Evolutionary conservation across 2,329 filamentous ascomycete genomes (phyloP).

Genomic region (Pseudogymnoascus sp.): DNA sequence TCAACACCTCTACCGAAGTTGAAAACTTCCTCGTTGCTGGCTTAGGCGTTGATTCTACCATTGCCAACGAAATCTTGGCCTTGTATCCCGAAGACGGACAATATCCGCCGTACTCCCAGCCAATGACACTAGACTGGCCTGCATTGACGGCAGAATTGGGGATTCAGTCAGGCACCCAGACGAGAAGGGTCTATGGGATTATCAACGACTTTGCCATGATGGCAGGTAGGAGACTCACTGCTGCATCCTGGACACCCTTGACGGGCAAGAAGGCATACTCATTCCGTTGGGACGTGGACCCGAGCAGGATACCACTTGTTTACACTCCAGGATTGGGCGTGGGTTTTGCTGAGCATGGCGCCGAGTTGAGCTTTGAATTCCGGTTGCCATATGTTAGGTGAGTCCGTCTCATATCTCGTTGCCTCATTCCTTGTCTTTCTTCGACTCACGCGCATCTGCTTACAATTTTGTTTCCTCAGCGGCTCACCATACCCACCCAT

Average conservation of each 20-base stretch:
- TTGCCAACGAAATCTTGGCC: slow-evolving; percentile 29
- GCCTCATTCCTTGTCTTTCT: too few relatives aligned
- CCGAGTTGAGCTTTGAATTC: slow-evolving; percentile 10
- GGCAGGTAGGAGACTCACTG: not conserved
- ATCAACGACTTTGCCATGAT: not conserved
- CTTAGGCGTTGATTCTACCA: slow-evolving; percentile 26
- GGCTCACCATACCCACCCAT: slow-evolving; percentile 9
- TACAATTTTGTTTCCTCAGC: not conserved
- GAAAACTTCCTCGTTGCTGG: slow-evolving; percentile 28
- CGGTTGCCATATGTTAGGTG: slow-evolving; percentile 8
- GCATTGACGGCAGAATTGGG: not conserved
- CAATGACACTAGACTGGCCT: slow-evolving; percentile 11
- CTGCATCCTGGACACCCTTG: slow-evolving; percentile 1
- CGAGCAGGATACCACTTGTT: slow-evolving; percentile 8
- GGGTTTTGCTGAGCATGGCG: slow-evolving; percentile 12
- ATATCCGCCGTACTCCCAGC: slow-evolving; percentile 11
- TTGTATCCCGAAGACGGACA: slow-evolving; percentile 10
- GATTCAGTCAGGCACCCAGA: slow-evolving; percentile 6
- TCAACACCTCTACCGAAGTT: not conserved
- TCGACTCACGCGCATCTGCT: not conserved
- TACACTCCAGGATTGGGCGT: slow-evolving; percentile 12
- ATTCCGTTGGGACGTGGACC: slow-evolving; percentile 11
- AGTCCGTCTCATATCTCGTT: not conserved
- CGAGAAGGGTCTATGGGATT: slow-evolving; percentile 2
- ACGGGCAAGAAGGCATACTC: slow-evolving; percentile 10